A percentile compares a stretch with the other conserved stretches of the same genome.
These are phyloP conservation scores for Coriolopsis trogii DNA, from an alignment of 1,284 basidiomycete species.

Conservation along the genomic window DNA sequence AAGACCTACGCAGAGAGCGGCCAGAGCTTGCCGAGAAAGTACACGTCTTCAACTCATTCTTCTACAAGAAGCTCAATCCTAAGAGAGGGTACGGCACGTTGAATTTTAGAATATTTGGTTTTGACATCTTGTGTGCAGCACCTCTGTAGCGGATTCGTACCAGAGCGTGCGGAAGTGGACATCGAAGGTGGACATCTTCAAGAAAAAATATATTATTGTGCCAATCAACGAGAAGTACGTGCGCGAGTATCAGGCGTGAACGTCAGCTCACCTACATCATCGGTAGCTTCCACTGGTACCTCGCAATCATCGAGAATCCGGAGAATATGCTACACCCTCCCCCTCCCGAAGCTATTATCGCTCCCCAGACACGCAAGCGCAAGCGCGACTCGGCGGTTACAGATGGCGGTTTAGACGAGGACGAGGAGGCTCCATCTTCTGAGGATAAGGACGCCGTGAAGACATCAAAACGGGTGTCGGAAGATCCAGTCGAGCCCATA, in stretches of 20 bases:
- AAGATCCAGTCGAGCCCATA: not conserved
- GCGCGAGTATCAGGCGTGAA: not conserved
- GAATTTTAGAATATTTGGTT: not conserved
- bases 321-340: slow-evolving; percentile 56
- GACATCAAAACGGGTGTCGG: not conserved
- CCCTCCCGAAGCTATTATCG: slow-evolving; percentile 31
- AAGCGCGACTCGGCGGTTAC: slow-evolving; percentile 27
- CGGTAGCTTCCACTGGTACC: slow-evolving; percentile 92
- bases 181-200: slow-evolving; percentile 82
- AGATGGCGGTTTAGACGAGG: not conserved
- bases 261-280: not conserved
- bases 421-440: slow-evolving; percentile 1
- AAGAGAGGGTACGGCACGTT: slow-evolving; percentile 47
- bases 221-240: slow-evolving; percentile 95
- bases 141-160: too few relatives aligned
- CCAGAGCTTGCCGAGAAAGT: slow-evolving; percentile 73
- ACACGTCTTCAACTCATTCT: slow-evolving; percentile 96
- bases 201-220: slow-evolving; percentile 90
- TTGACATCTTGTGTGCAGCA: too few relatives aligned
- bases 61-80: slow-evolving; percentile 91
- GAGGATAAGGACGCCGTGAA: not conserved
- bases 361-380: slow-evolving; percentile 35
- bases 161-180: slow-evolving; percentile 97
- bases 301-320: slow-evolving; percentile 92
- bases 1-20: slow-evolving; percentile 52